Evolutionary conservation across 768 basidiomycete species (phyloP).

Genomic region (Leucocoprinus leucothites): DNA sequence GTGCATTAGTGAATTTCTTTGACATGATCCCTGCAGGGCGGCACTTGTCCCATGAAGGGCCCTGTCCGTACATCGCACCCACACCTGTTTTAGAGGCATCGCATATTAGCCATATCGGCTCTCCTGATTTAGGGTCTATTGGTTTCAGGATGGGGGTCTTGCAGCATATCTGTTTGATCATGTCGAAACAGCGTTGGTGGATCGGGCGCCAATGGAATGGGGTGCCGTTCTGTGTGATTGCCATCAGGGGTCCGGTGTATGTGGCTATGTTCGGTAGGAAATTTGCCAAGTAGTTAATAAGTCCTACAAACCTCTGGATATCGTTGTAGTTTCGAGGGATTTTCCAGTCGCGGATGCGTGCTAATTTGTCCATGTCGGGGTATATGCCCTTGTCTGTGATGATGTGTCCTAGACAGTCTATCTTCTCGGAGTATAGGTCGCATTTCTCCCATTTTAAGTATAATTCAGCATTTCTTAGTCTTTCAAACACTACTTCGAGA

Average conservation of each 20-base stretch:
- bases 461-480: too few species aligned
- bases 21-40: conserved; percentile 27
- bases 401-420: conserved; percentile 38
- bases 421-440: conserved; percentile 23
- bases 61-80: conserved; percentile 27
- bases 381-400: conserved; percentile 37
- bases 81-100: conserved; percentile 23
- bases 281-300: conserved; percentile 34
- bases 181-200: not conserved
- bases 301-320: conserved; percentile 36
- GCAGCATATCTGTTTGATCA: conserved; percentile 19
- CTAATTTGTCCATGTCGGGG: conserved; percentile 33
- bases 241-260: conserved; percentile 28
- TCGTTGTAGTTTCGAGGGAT: conserved; percentile 30
- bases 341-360: conserved; percentile 28
- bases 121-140: conserved; percentile 15
- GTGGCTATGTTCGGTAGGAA: conserved; percentile 33
- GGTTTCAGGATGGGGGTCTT: conserved; percentile 21
- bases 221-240: conserved; percentile 23
- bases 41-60: conserved; percentile 20
- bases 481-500: too few species aligned
- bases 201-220: conserved; percentile 17
- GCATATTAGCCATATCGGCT: conserved; percentile 27
- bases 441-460: not conserved
- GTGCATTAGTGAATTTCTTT: conserved; percentile 22